Evolutionary conservation across 139 green algal species (phyloP).

Genomic region (Chlorella sp.): DNA sequence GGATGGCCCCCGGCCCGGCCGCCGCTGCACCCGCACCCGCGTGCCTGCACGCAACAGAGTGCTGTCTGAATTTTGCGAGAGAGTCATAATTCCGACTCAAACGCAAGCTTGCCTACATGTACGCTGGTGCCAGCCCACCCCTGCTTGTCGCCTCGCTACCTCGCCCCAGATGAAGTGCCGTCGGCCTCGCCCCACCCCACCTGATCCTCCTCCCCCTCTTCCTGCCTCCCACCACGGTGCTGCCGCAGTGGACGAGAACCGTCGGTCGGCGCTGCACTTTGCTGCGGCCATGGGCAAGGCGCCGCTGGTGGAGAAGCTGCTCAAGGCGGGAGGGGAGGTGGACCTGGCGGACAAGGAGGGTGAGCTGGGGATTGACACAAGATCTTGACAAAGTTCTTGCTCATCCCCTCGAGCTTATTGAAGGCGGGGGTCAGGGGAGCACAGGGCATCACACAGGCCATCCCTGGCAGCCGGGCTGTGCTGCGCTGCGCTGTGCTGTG

Average conservation of each 20-base stretch:
- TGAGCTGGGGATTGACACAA: not conserved
- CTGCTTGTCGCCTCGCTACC: no score
- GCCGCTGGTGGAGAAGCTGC: slow-evolving; percentile 65
- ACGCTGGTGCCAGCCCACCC: no score
- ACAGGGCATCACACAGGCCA: no score
- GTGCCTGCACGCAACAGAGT: not conserved
- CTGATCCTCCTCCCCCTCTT: not conserved
- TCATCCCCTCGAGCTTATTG: no score
- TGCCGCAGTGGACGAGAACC: slow-evolving; percentile 72
- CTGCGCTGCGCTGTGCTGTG: no score
- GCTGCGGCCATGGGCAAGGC: slow-evolving; percentile 70
- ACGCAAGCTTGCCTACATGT: not conserved
- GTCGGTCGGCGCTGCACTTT: slow-evolving; percentile 89
- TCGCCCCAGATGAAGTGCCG: not conserved
- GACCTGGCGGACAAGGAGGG: slow-evolving; percentile 84
- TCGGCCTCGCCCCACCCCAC: not conserved
- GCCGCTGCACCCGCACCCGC: not conserved
- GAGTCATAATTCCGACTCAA: no score
- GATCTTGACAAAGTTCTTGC: no score
- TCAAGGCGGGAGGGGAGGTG: slow-evolving; percentile 76
- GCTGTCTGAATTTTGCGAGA: no score
- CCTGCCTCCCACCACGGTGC: not conserved
- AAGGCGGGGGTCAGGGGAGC: no score
- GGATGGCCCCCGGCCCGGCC: not conserved
- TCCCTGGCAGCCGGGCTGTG: no score